Evolutionary conservation across 2,329 filamentous ascomycete genomes (phyloP).

Genomic region (Capronia epimyces): DNA sequence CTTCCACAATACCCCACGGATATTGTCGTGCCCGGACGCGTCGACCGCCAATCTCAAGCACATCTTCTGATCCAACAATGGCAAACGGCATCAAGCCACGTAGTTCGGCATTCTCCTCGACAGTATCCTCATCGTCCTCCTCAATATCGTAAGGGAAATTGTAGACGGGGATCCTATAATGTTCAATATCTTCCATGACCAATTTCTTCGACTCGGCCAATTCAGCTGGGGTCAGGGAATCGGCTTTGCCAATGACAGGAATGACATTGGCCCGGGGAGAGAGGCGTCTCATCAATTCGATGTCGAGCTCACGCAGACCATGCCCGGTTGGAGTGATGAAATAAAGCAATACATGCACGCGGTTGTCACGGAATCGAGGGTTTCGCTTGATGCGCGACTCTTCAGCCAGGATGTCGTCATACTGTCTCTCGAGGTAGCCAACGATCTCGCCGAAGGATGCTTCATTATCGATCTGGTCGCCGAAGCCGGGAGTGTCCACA

Average conservation of each 20-base stretch:
- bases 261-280: conserved; percentile 98
- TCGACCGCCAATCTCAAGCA: conserved; percentile 87
- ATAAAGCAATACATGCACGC: conserved; percentile 96
- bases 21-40: conserved; percentile 94
- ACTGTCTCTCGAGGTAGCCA: conserved; percentile 97
- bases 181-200: conserved; percentile 99
- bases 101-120: conserved; percentile 97
- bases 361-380: conserved; percentile 97
- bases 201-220: conserved; percentile 99
- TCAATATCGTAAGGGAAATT: conserved; percentile 99
- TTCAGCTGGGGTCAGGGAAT: conserved; percentile 92
- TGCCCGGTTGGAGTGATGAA: conserved; percentile 98
- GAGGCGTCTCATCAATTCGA: conserved; percentile 98
- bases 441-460: conserved; percentile 98
- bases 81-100: conserved; percentile 97
- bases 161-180: conserved; percentile 99
- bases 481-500: conserved; percentile 96
- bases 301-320: conserved; percentile 96
- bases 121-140: conserved; percentile 98
- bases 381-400: conserved; percentile 99
- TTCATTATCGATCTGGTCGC: conserved; percentile 99
- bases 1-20: conserved; percentile 97
- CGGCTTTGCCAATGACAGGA: conserved; percentile 95
- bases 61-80: conserved; percentile 94
- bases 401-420: conserved; percentile 97